Conservation (phyloP, 495 filamentous ascomycete genomes). For the Penicillium soppii region DNA sequence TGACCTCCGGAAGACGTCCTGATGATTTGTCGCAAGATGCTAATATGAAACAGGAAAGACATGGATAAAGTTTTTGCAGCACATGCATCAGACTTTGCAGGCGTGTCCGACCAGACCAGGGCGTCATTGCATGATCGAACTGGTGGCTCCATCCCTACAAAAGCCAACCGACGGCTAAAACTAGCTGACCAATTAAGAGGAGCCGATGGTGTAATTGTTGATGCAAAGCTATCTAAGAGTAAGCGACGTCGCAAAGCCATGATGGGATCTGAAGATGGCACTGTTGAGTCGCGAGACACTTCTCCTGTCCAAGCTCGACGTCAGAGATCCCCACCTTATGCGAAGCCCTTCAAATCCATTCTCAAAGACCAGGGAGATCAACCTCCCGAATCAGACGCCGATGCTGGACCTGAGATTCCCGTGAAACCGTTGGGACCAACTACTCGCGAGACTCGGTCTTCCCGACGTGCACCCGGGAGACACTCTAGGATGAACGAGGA, state of each 20-base stretch:
- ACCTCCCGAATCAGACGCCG: not conserved
- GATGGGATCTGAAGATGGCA: not conserved
- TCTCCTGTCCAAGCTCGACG: no score
- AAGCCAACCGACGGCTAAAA: not conserved
- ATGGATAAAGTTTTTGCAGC: not conserved
- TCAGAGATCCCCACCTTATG: not conserved
- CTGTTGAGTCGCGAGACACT: not conserved
- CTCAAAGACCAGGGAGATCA: constrained; percentile 1
- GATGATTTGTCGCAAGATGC: not conserved
- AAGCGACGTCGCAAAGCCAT: not conserved
- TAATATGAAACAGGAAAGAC: not conserved
- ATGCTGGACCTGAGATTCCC: constrained; percentile 26
- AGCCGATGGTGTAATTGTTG: not conserved
- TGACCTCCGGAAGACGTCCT: not conserved
- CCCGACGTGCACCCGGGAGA: constrained; percentile 17
- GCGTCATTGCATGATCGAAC: not conserved
- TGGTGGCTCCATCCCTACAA: not conserved
- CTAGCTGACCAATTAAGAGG: not conserved
- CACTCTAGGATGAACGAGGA: constrained; percentile 1
- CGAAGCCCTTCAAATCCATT: not conserved
- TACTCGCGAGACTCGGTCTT: constrained; percentile 31
- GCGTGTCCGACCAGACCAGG: not conserved
- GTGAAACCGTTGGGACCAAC: constrained; percentile 23
- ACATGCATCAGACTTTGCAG: not conserved
- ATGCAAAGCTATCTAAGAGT: not conserved